Evolutionary conservation across 1,139 yeast species (phyloP).

Genomic region (Candida sanyaensis): DNA sequence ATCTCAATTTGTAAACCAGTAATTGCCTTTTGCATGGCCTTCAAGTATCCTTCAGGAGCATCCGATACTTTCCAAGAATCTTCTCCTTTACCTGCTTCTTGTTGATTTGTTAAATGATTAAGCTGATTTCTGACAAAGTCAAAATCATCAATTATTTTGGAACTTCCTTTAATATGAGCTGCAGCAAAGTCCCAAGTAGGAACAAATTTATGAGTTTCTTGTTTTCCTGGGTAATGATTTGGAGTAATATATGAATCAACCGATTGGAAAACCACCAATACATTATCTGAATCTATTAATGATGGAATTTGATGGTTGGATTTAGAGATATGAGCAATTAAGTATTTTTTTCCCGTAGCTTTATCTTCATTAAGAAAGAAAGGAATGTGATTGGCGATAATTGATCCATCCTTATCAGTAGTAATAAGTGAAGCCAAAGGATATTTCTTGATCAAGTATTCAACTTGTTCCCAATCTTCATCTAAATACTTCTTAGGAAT

Average conservation of each 20-base stretch:
- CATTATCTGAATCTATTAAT: slow-evolving; percentile 39
- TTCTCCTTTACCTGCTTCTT: slow-evolving; percentile 39
- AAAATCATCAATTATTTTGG: slow-evolving; percentile 47
- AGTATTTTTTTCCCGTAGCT: slow-evolving; percentile 38
- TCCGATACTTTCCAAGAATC: slow-evolving; percentile 59
- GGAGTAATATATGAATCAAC: slow-evolving; percentile 61
- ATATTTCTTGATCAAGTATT: slow-evolving; percentile 40
- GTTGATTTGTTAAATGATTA: slow-evolving; percentile 45
- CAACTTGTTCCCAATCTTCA: slow-evolving; percentile 40
- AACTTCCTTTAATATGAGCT: slow-evolving; percentile 59
- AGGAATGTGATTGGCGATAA: slow-evolving; percentile 64
- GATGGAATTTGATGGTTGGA: slow-evolving; percentile 55
- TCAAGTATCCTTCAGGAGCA: slow-evolving; percentile 55
- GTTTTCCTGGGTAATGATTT: slow-evolving; percentile 58
- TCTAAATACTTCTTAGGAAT: slow-evolving; percentile 31
- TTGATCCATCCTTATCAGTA: slow-evolving; percentile 31
- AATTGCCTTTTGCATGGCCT: slow-evolving; percentile 52
- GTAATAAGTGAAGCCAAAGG: slow-evolving; percentile 60
- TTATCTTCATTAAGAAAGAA: slow-evolving; percentile 43
- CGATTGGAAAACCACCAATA: slow-evolving; percentile 58
- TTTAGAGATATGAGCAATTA: slow-evolving; percentile 61
- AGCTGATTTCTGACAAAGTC: slow-evolving; percentile 52
- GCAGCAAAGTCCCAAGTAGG: slow-evolving; percentile 76
- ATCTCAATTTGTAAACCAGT: slow-evolving; percentile 61
- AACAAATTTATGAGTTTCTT: slow-evolving; percentile 60